phyloP scores from a whole-genome alignment of 2,329 filamentous ascomycete genomes.

The Fusarium aywerte region DNA sequence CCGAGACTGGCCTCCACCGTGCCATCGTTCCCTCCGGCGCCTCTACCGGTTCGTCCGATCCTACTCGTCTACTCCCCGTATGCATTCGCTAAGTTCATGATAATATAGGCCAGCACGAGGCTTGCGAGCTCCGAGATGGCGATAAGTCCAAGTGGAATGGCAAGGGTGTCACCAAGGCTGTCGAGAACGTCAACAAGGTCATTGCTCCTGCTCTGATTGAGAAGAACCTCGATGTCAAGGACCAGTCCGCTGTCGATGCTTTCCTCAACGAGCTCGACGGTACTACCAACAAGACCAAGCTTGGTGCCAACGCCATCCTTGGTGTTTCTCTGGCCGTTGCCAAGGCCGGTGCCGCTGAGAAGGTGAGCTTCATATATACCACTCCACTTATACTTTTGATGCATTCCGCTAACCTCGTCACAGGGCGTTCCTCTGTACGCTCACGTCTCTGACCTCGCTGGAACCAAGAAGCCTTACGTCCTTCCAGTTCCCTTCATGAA shows the following conservation, averaged over 20 bases:
- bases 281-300: constrained; percentile 85
- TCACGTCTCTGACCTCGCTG: constrained; percentile 87
- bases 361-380: constrained; percentile 59
- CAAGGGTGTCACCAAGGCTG: constrained; percentile 89
- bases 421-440: constrained; percentile 85
- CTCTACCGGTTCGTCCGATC: constrained; percentile 78
- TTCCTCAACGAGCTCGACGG: constrained; percentile 89
- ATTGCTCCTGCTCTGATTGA: constrained; percentile 86
- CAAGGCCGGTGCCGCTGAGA: constrained; percentile 90
- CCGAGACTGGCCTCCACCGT: constrained; percentile 94
- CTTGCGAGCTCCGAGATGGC: constrained; percentile 89
- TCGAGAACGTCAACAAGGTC: constrained; percentile 84
- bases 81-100: constrained; percentile 47
- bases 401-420: constrained; percentile 24
- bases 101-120: constrained; percentile 82
- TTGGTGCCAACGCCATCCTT: constrained; percentile 89
- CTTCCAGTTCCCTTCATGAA: constrained; percentile 94
- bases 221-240: constrained; percentile 85
- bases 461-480: constrained; percentile 91
- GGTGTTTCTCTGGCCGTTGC: constrained; percentile 86
- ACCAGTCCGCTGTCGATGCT: constrained; percentile 83
- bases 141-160: constrained; percentile 88
- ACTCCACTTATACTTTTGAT: constrained; percentile 1
- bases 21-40: constrained; percentile 97
- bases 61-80: constrained; percentile 30